Evolutionary conservation across 352 stramenopile species (phyloP).

Genomic region (Globisporangium splendens): DNA sequence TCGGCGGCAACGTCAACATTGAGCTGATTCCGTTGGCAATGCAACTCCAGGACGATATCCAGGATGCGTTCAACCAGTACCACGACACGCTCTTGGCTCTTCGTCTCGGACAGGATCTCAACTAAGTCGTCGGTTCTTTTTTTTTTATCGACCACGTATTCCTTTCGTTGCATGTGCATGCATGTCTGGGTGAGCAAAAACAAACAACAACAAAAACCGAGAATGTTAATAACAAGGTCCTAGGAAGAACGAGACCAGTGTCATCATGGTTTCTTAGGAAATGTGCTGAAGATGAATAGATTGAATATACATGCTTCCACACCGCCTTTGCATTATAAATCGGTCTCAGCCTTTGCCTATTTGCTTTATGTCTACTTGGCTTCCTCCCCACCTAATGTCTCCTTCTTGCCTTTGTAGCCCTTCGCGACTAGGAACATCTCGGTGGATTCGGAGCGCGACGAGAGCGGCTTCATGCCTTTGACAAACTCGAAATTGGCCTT

Average conservation of each 20-base stretch:
- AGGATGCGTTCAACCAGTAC: slow-evolving; percentile 90
- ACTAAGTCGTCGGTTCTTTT: slow-evolving; percentile 21
- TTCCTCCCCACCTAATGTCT: not conserved
- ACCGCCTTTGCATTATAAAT: not conserved
- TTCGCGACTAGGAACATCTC: slow-evolving; percentile 86
- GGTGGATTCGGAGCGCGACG: slow-evolving; percentile 75
- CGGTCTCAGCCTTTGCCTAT: not conserved
- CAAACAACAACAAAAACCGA: no score
- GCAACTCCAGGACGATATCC: slow-evolving; percentile 89
- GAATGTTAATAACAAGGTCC: not conserved
- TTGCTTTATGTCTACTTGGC: not conserved
- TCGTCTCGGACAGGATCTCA: slow-evolving; percentile 80
- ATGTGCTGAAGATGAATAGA: slow-evolving; percentile 13
- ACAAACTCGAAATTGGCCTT: slow-evolving; percentile 65
- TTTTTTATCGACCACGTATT: no score
- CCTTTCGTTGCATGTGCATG: no score
- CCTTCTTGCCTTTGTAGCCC: slow-evolving; percentile 38
- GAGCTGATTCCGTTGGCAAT: slow-evolving; percentile 86
- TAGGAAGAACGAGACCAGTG: no score
- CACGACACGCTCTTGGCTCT: slow-evolving; percentile 86
- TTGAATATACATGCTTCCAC: slow-evolving; percentile 18
- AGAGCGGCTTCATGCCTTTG: slow-evolving; percentile 80
- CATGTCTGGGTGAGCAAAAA: no score
- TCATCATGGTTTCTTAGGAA: not conserved
- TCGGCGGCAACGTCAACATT: slow-evolving; percentile 85